Percentiles rank a stretch among this genome's conserved stretches.
Evolutionary conservation across 345 rosid genomes (phyloP).

Genomic region (Populus alba): DNA sequence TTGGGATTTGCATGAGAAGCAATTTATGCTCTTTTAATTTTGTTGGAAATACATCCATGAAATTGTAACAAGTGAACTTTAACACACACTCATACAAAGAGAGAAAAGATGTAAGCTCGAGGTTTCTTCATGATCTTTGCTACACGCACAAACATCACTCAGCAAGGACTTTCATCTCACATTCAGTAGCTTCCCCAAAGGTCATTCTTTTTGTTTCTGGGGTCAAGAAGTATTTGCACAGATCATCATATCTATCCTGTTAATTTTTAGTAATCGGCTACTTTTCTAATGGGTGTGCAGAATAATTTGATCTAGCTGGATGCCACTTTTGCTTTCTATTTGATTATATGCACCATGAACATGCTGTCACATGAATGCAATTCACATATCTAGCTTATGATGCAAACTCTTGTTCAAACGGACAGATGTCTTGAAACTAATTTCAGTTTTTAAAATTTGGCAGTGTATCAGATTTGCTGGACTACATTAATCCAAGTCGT

Average conservation of each 20-base stretch:
- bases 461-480: constrained; percentile 96
- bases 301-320: background rate
- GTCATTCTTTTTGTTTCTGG: background rate
- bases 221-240: background rate
- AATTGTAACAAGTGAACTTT: background rate
- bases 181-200: background rate
- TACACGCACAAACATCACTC: background rate
- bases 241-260: background rate
- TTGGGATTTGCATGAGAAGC: background rate
- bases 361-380: background rate
- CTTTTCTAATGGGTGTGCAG: background rate
- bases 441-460: constrained; percentile 26
- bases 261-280: background rate
- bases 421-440: constrained; percentile 13
- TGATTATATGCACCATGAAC: background rate
- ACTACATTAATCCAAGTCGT: constrained; percentile 87
- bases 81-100: background rate
- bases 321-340: background rate
- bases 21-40: background rate
- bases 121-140: background rate
- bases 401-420: constrained; percentile 1
- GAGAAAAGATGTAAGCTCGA: background rate
- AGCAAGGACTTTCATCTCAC: background rate
- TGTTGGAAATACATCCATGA: background rate
- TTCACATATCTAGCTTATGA: constrained; percentile 6